Conservation (phyloP, 1,139 yeast species). For the Hanseniaspora uvarum region DNA sequence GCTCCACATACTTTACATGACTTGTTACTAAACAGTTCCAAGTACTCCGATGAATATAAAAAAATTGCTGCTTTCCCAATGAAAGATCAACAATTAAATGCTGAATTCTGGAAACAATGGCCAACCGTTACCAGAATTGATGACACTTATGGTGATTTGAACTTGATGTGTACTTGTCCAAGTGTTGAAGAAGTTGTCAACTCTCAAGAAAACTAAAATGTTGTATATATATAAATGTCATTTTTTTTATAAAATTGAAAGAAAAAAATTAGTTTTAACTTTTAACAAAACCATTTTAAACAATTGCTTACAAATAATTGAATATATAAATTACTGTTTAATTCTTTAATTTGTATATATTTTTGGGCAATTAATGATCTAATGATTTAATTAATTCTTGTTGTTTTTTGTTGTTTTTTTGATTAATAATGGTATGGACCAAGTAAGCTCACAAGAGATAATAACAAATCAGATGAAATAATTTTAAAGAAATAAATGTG, state of each 20-base stretch:
- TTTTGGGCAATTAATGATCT: not conserved
- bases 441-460: not conserved
- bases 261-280: not conserved
- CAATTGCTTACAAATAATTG: not conserved
- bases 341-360: not conserved
- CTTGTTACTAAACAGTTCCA: constrained; percentile 49
- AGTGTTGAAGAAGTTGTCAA: constrained; percentile 58
- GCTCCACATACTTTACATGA: constrained; percentile 89
- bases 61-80: constrained; percentile 73
- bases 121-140: constrained; percentile 87
- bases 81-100: constrained; percentile 51
- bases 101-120: constrained; percentile 58
- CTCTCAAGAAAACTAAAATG: constrained; percentile 11
- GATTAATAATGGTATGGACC: not conserved
- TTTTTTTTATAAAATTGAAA: not conserved
- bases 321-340: not conserved
- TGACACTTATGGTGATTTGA: constrained; percentile 88
- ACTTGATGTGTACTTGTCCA: constrained; percentile 88
- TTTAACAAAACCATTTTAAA: not conserved
- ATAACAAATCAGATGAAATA: not conserved
- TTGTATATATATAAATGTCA: not conserved
- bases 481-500: not conserved
- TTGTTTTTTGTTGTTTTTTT: not conserved
- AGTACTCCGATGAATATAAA: constrained; percentile 74
- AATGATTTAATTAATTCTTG: not conserved